phyloP scores from a whole-genome alignment of 2,329 filamentous ascomycete genomes.

The Nothophaeocryptopus gaeumannii region DNA sequence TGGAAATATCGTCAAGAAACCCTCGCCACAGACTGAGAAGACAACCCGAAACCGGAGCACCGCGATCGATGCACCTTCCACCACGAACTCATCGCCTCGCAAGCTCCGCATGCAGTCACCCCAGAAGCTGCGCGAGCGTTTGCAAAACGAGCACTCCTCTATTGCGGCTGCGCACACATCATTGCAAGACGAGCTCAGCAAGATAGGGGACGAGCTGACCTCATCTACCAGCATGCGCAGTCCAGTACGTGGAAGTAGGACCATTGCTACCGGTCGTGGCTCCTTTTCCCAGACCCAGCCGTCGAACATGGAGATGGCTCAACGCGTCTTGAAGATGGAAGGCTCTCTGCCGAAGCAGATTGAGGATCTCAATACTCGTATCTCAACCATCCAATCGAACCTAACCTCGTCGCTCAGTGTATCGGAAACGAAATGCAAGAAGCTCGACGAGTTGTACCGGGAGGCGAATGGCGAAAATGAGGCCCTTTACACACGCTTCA shows the following conservation, averaged over 20 bases:
- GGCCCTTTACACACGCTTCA: slow-evolving; percentile 86
- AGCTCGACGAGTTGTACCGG: slow-evolving; percentile 84
- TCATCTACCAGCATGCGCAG: slow-evolving; percentile 22
- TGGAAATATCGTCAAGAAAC: slow-evolving; percentile 59
- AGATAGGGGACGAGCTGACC: slow-evolving; percentile 78
- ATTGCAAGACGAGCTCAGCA: slow-evolving; percentile 71
- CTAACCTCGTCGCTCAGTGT: slow-evolving; percentile 67
- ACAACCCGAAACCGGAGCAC: slow-evolving; percentile 15
- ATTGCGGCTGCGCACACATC: slow-evolving; percentile 67
- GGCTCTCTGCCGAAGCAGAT: slow-evolving; percentile 60
- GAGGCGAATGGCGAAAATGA: slow-evolving; percentile 89
- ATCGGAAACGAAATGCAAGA: slow-evolving; percentile 73
- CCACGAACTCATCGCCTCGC: slow-evolving; percentile 6
- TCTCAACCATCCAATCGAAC: slow-evolving; percentile 65
- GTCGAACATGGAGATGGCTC: slow-evolving; percentile 47
- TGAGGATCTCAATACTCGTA: slow-evolving; percentile 58
- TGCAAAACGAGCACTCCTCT: slow-evolving; percentile 75
- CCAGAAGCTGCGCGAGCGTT: slow-evolving; percentile 71
- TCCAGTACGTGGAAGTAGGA: slow-evolving; percentile 19
- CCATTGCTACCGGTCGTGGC: slow-evolving; percentile 21
- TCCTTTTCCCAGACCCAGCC: slow-evolving; percentile 19
- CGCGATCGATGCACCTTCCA: slow-evolving; percentile 12
- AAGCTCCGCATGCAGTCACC: slow-evolving; percentile 66
- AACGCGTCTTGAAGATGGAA: slow-evolving; percentile 65
- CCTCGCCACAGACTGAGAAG: slow-evolving; percentile 49